A percentile compares a stretch with the other conserved stretches of the same genome.
Evolutionary conservation across 179 eudicot genomes (phyloP).

Genomic region (Drosera spatulata): DNA sequence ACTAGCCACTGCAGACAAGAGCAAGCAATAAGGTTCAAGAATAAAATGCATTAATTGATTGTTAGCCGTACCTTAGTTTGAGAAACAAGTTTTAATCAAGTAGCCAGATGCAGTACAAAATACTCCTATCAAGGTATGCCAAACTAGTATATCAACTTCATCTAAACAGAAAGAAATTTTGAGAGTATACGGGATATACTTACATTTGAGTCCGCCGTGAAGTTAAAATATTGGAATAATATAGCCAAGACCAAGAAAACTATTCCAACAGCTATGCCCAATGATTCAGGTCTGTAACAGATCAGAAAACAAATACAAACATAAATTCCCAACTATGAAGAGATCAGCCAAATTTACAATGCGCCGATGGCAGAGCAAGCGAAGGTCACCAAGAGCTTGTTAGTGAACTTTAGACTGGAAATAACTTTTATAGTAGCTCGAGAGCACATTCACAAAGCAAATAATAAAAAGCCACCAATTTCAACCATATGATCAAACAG

Average conservation of each 20-base stretch:
- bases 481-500: no score
- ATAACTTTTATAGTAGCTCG: no score
- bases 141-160: neutral
- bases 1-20: constrained; percentile 71
- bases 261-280: constrained; percentile 83
- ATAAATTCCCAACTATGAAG: neutral
- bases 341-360: neutral
- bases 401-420: no score
- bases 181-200: constrained; percentile 12
- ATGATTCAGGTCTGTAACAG: constrained; percentile 78
- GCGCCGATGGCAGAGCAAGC: no score
- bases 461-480: no score
- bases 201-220: constrained; percentile 84
- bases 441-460: no score
- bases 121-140: no score
- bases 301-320: constrained; percentile 4
- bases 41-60: no score
- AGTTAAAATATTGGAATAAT: constrained; percentile 76
- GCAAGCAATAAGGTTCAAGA: neutral
- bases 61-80: no score
- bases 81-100: no score
- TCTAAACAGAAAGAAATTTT: neutral
- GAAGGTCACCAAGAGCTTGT: no score
- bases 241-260: constrained; percentile 79
- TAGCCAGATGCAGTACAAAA: no score